Evolutionary conservation across 208 protist species (phyloP).

Genomic region (Leishmania major): DNA sequence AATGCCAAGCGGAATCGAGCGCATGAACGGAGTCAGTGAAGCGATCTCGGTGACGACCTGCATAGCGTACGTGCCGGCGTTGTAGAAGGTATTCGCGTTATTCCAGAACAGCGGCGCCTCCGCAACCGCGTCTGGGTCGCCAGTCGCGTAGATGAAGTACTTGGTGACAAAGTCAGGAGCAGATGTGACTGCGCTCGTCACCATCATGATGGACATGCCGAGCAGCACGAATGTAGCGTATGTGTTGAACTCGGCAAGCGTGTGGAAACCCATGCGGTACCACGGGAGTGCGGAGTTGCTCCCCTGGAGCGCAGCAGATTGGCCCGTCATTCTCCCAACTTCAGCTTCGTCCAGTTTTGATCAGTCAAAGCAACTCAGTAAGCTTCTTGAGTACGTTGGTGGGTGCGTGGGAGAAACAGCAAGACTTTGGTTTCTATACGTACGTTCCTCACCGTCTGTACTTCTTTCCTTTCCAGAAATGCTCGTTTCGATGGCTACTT

Average conservation of each 20-base stretch:
- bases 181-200: constrained; percentile 83
- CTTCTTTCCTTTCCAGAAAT: not conserved
- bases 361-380: not conserved
- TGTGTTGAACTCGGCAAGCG: constrained; percentile 62
- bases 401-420: not conserved
- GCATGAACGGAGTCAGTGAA: constrained; percentile 47
- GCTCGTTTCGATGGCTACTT: not conserved
- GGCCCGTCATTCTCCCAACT: constrained; percentile 8
- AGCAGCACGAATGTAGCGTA: constrained; percentile 84
- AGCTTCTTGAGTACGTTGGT: not conserved
- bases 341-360: not conserved
- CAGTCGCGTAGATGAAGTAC: constrained; percentile 78
- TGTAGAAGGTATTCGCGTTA: constrained; percentile 85
- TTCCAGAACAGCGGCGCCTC: constrained; percentile 63
- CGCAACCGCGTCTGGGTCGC: constrained; percentile 38
- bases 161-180: constrained; percentile 73
- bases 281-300: constrained; percentile 22
- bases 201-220: constrained; percentile 89
- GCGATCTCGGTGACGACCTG: constrained; percentile 64
- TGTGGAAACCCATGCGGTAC: constrained; percentile 55
- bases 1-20: constrained; percentile 50
- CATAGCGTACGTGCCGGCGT: constrained; percentile 59
- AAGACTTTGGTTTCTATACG: not conserved
- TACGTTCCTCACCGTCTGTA: not conserved
- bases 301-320: too few species aligned